Conservation (phyloP, 225 moss, liverwort and hornwort genomes). For the Straminergon stramineum region DNA sequence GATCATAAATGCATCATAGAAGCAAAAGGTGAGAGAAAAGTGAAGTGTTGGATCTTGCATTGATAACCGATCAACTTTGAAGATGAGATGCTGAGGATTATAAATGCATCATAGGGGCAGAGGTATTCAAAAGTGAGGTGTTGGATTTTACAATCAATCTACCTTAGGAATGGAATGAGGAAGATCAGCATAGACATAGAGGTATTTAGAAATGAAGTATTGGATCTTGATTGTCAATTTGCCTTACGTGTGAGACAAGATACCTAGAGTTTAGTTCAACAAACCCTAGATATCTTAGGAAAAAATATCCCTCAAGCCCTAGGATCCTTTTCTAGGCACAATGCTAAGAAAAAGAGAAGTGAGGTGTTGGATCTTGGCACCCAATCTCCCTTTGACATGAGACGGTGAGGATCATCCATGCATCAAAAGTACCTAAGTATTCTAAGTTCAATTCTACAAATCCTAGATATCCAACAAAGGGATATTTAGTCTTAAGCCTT, state of each 20-base stretch:
- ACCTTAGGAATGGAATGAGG: too few species aligned
- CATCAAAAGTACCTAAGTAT: background rate
- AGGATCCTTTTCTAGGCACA: background rate
- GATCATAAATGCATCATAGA: background rate
- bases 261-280: background rate
- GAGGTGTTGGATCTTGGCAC: background rate
- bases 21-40: background rate
- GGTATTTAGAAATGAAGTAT: too few species aligned
- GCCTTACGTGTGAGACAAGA: fast-evolving
- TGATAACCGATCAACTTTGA: too few species aligned
- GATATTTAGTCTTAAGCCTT: background rate
- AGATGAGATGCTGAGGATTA: background rate
- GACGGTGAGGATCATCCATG: background rate
- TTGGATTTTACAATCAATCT: too few species aligned
- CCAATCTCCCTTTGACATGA: fast-evolving
- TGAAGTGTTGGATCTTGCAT: background rate
- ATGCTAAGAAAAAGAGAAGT: background rate
- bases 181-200: too few species aligned
- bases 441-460: background rate
- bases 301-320: background rate
- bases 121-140: too few species aligned
- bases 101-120: too few species aligned
- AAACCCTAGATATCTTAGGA: fast-evolving
- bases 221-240: background rate
- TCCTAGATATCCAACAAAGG: fast-evolving